Percentiles rank a stretch among this genome's conserved stretches.
phyloP scores from a whole-genome alignment of 768 basidiomycete genomes.

The Podaxis sp. region DNA sequence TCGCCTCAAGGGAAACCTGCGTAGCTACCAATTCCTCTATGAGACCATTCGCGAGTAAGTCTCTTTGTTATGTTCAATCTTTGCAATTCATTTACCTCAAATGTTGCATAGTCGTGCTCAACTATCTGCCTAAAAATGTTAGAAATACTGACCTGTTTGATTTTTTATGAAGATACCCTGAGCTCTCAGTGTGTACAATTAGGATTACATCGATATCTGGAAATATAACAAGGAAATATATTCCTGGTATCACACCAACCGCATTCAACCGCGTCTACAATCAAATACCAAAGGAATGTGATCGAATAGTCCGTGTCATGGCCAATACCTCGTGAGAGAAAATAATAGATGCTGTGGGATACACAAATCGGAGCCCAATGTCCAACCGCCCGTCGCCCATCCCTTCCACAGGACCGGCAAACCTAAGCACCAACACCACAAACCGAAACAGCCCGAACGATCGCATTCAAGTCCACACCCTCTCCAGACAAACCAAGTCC shows the following conservation, averaged over 20 bases:
- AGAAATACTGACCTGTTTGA: no score
- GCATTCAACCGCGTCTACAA: background rate
- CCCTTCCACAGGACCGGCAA: background rate
- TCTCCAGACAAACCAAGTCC: background rate
- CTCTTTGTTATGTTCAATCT: background rate
- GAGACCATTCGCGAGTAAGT: constrained; percentile 47
- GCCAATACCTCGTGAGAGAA: background rate
- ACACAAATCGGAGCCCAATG: background rate
- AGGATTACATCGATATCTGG: no score
- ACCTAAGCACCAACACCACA: background rate
- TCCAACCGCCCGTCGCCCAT: background rate
- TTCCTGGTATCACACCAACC: no score
- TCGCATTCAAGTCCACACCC: constrained; percentile 8
- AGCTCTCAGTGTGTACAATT: no score
- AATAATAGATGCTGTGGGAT: background rate
- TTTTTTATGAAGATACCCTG: no score
- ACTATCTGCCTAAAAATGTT: background rate
- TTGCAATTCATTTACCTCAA: background rate
- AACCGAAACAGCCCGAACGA: constrained; percentile 7
- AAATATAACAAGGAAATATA: background rate
- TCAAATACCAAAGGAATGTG: background rate
- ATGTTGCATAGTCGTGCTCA: background rate
- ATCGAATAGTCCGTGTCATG: background rate
- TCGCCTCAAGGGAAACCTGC: constrained; percentile 80
- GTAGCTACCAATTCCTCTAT: constrained; percentile 84